Conservation (phyloP, 2,329 filamentous ascomycete species). For the Lithohypha guttulata region DNA sequence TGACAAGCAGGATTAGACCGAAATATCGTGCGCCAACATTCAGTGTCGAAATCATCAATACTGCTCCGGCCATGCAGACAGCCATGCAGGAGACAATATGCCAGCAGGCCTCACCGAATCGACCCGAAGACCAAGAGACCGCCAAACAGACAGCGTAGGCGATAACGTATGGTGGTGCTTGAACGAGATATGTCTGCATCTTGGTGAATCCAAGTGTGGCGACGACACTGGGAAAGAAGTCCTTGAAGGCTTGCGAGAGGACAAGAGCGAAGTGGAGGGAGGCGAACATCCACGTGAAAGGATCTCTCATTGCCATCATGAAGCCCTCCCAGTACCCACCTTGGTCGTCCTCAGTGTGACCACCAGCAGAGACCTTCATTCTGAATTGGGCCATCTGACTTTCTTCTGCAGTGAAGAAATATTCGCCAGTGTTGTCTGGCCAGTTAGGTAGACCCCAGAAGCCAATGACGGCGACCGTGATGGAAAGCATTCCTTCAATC, state of each 20-base stretch:
- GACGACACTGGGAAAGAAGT: conserved; percentile 62
- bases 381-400: conserved; percentile 28
- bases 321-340: conserved; percentile 22
- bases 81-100: conserved; percentile 29
- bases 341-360: conserved; percentile 29
- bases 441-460: conserved; percentile 31
- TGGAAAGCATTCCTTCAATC: conserved; percentile 23
- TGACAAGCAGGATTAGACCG: too few relatives aligned
- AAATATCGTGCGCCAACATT: conserved; percentile 34
- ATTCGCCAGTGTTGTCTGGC: conserved; percentile 33
- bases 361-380: conserved; percentile 29
- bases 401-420: conserved; percentile 24
- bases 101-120: conserved; percentile 26
- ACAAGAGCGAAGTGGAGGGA: conserved; percentile 2
- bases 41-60: conserved; percentile 29
- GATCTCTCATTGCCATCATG: conserved; percentile 18
- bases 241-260: conserved; percentile 41
- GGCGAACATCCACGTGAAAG: background rate
- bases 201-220: conserved; percentile 42
- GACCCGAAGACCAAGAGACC: conserved; percentile 20
- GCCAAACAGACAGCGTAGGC: conserved; percentile 30
- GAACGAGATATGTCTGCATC: conserved; percentile 36
- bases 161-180: conserved; percentile 37
- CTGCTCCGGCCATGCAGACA: conserved; percentile 29
- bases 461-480: conserved; percentile 25